These are phyloP conservation scores for Sodiomyces alkalinus DNA, from an alignment of 2,329 filamentous ascomycete genomes.

Conservation along the genomic window DNA sequence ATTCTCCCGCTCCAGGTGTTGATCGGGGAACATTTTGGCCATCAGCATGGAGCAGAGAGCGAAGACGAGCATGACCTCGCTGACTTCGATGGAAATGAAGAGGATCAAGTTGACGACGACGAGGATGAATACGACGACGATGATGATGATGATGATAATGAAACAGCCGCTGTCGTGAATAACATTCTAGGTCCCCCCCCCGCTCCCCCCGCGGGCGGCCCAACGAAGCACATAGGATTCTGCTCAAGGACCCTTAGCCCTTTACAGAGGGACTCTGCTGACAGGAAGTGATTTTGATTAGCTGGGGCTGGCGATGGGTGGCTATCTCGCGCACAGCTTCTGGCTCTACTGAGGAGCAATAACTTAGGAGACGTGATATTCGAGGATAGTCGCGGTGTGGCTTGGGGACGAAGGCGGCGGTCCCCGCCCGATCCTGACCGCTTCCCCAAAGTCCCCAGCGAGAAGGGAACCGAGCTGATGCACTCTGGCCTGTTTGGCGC, in stretches of 20 bases:
- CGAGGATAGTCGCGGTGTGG: slow-evolving; percentile 18
- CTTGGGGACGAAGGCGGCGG: slow-evolving; percentile 27
- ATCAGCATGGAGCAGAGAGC: too few species aligned
- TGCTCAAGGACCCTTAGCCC: slow-evolving; percentile 2
- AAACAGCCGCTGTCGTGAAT: slow-evolving; percentile 5
- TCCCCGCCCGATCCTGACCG: slow-evolving; percentile 33
- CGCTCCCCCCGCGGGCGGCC: too few species aligned
- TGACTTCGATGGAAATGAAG: slow-evolving; percentile 5
- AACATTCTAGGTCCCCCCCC: background rate
- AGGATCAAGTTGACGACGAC: slow-evolving; percentile 6
- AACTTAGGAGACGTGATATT: slow-evolving; percentile 18
- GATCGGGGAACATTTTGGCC: too few species aligned
- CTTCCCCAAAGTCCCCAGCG: slow-evolving; percentile 76
- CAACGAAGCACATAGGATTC: too few species aligned
- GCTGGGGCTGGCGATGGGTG: slow-evolving; percentile 13
- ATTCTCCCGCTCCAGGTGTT: too few species aligned
- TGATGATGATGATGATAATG: slow-evolving; percentile 17
- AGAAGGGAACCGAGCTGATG: slow-evolving; percentile 66
- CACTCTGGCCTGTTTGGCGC: slow-evolving; percentile 64
- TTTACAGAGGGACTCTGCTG: too few species aligned
- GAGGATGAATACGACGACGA: slow-evolving; percentile 17
- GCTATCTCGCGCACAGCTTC: slow-evolving; percentile 21
- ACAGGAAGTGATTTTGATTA: slow-evolving; percentile 7
- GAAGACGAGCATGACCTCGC: slow-evolving; percentile 5
- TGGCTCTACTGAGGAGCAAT: slow-evolving; percentile 23